A percentile compares a stretch with the other conserved stretches of the same genome.
Conservation (phyloP, 2,329 filamentous ascomycete species). For the Coniochaeta hoffmannii region DNA sequence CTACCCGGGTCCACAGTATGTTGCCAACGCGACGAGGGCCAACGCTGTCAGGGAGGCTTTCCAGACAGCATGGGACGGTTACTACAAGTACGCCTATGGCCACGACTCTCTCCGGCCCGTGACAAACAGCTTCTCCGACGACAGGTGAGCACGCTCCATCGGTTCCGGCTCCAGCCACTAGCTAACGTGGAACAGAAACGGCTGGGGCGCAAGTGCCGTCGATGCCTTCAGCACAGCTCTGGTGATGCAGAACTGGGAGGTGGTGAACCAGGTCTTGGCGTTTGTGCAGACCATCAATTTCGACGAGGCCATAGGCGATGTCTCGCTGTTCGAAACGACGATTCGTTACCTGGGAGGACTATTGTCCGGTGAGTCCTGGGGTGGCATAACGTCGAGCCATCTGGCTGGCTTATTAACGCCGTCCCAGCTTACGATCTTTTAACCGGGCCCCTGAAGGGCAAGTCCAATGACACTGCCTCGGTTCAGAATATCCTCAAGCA, state of each 20-base stretch:
- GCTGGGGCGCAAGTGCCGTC: slow-evolving; percentile 77
- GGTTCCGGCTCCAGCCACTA: neutral
- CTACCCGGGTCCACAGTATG: slow-evolving; percentile 12
- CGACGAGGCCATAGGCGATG: slow-evolving; percentile 45
- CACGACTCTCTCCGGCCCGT: slow-evolving; percentile 69
- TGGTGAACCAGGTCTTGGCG: slow-evolving; percentile 63
- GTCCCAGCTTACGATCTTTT: slow-evolving; percentile 60
- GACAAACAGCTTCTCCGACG: slow-evolving; percentile 57
- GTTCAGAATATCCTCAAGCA: slow-evolving; percentile 51
- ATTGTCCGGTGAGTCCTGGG: slow-evolving; percentile 50
- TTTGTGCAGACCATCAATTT: slow-evolving; percentile 68
- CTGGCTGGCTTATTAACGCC: neutral
- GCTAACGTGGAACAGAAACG: slow-evolving; percentile 49
- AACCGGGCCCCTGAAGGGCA: slow-evolving; percentile 58
- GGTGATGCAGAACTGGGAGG: slow-evolving; percentile 62
- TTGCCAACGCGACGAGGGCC: slow-evolving; percentile 34
- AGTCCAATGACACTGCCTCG: slow-evolving; percentile 42
- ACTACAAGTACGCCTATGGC: slow-evolving; percentile 66
- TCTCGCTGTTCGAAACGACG: slow-evolving; percentile 84
- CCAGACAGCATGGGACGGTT: slow-evolving; percentile 63
- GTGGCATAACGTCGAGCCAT: too few relatives aligned
- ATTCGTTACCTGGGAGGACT: slow-evolving; percentile 82
- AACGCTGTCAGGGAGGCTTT: slow-evolving; percentile 62
- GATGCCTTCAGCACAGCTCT: slow-evolving; percentile 76
- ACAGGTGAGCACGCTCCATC: slow-evolving; percentile 47